A percentile compares a stretch with the other conserved stretches of the same genome.
phyloP scores from a whole-genome alignment of 179 eudicot genomes.

The Silene coronaria region DNA sequence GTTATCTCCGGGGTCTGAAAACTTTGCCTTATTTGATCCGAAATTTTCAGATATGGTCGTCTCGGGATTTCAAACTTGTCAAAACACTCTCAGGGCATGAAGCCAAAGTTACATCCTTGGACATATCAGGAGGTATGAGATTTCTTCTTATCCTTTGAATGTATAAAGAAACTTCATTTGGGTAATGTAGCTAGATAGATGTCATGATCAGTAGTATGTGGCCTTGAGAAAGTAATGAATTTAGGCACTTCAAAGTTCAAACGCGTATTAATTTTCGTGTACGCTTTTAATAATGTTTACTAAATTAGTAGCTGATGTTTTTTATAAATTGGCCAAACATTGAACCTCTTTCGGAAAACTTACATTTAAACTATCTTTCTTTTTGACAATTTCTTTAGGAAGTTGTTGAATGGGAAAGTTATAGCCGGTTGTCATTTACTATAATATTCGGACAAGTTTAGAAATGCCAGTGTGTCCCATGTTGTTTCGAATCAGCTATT shows the following conservation, averaged over 20 bases:
- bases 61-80: conserved; percentile 83
- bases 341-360: neutral
- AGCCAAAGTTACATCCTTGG: conserved; percentile 76
- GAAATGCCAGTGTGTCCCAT: too few species aligned
- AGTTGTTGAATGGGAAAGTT: neutral
- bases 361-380: neutral
- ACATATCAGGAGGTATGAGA: conserved; percentile 60
- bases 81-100: conserved; percentile 87
- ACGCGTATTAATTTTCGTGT: too few species aligned
- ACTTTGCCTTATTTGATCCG: conserved; percentile 16
- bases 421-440: neutral
- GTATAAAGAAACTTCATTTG: neutral
- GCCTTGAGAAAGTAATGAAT: neutral
- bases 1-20: neutral
- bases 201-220: neutral
- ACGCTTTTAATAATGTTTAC: neutral
- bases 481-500: too few species aligned
- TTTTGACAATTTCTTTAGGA: neutral
- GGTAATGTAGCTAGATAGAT: neutral
- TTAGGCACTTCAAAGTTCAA: neutral
- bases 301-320: neutral
- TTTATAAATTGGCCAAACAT: too few species aligned
- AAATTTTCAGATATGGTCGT: conserved; percentile 74
- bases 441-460: too few species aligned
- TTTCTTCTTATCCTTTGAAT: neutral